These are phyloP conservation scores for Royoungia palumana DNA, from an alignment of 768 basidiomycete genomes.

Conservation along the genomic window DNA sequence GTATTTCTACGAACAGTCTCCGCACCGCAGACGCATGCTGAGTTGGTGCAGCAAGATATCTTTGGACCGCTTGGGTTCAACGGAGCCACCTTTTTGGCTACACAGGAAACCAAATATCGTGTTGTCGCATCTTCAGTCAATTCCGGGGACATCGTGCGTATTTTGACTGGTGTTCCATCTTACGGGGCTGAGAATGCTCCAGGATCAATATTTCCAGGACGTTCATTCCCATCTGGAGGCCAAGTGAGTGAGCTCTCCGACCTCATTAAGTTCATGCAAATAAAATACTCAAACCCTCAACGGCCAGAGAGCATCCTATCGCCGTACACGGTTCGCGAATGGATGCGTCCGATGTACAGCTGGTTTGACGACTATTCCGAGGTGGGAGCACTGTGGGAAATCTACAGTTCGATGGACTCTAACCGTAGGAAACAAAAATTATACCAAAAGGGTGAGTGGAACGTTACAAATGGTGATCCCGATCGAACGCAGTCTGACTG, in stretches of 20 bases:
- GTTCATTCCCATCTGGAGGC: constrained; percentile 44
- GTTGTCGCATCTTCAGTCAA: constrained; percentile 40
- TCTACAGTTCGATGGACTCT: constrained; percentile 29
- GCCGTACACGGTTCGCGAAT: constrained; percentile 36
- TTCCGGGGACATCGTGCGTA: constrained; percentile 35
- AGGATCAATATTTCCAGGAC: constrained; percentile 41
- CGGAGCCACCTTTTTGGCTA: constrained; percentile 40
- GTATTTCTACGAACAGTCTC: constrained; percentile 14
- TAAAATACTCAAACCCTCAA: constrained; percentile 43
- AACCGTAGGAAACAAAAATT: constrained; percentile 36
- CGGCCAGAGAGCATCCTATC: constrained; percentile 35
- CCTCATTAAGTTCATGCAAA: constrained; percentile 40
- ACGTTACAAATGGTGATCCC: no score
- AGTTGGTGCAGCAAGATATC: constrained; percentile 47
- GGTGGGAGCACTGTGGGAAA: constrained; percentile 45
- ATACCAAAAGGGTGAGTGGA: constrained; percentile 4
- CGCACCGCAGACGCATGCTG: constrained; percentile 35
- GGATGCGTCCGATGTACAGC: constrained; percentile 39
- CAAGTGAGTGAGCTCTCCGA: constrained; percentile 52
- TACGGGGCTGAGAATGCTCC: neutral
- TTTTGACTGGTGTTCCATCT: neutral
- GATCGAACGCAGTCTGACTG: neutral
- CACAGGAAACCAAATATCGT: constrained; percentile 32
- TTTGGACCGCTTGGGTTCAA: constrained; percentile 46
- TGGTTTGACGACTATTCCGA: constrained; percentile 39